Base-by-base conservation (phyloP, 495 filamentous ascomycete species). In the Podospora bellae-mahoneyi region DNA sequence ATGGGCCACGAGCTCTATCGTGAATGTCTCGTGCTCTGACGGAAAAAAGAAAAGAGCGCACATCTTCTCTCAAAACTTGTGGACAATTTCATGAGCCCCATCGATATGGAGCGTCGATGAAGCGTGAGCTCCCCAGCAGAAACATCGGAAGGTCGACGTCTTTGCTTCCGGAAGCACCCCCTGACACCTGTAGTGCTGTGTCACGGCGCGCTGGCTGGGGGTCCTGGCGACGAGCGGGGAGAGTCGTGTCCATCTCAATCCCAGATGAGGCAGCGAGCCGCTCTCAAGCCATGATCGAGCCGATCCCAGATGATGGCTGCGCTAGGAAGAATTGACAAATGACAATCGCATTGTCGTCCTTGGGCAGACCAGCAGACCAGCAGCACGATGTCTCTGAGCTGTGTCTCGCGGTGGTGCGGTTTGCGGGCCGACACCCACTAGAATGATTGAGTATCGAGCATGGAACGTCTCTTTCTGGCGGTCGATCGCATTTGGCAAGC, bases 291-390 rank as follows among this genome's bases (percentile, higher is more conserved):
- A 58, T 58, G 9, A 58, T 58, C 55, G 23, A 58, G 55, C 55
- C 55, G 55, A 58, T 58, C 55, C 54, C 55, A 58, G 55, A 26
- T 26, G n/a, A 58, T 26, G 55, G 55, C 55, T 58, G 55, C n/a
- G 39, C 39, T 48, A 58, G n/a, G 19, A 58, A 58, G 23, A 58
- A 58, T 19, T 26, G 55, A 58, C 39, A 48, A 48, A 48, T 48
- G 39, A 58, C 55, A 58, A 58, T 26, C n/a, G 55, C n/a, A 58
- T 20, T 20, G 23, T 58, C 55, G 18, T 58, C 23, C 23, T 58
- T n/a, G 55, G 55, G 30, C 4, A n/a, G 55, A 23, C 23, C 23
- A 23, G 55, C 55, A 58, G n/a, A 4, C 23, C n/a, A 58, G 55
- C 55, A 19, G 55, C n/a, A 18, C 55, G 55, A 20, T 48, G 39